Percentiles rank a stretch among this genome's conserved stretches.
Conservation (phyloP, 208 protist genomes). For the Trypanosoma theileri region DNA sequence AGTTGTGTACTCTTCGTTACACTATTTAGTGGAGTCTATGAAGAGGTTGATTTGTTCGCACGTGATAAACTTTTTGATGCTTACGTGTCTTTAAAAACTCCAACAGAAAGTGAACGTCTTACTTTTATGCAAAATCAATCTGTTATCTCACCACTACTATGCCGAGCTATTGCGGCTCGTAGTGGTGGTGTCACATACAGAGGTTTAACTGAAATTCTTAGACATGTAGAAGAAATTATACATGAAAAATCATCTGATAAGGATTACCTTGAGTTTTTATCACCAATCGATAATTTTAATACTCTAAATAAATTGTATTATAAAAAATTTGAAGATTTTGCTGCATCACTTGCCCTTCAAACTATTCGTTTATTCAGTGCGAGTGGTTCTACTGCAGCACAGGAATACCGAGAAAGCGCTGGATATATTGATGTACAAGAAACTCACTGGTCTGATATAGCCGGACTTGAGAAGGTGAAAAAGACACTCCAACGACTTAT, state of each 20-base stretch:
- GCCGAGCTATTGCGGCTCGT: conserved; percentile 47
- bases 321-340: conserved; percentile 4
- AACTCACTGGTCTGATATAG: conserved; percentile 77
- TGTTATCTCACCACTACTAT: conserved; percentile 14
- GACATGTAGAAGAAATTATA: conserved; percentile 17
- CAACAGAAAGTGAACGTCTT: conserved; percentile 48
- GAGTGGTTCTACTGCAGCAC: conserved; percentile 47
- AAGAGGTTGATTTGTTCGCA: conserved; percentile 46
- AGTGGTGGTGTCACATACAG: conserved; percentile 71
- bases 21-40: conserved; percentile 47
- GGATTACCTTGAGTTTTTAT: not conserved
- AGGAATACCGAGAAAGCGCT: conserved; percentile 45
- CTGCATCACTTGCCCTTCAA: conserved; percentile 29
- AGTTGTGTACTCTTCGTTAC: conserved; percentile 36
- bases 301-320: not conserved
- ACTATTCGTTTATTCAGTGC: conserved; percentile 42
- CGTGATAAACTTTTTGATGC: conserved; percentile 50
- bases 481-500: conserved; percentile 46
- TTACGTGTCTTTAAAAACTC: conserved; percentile 46
- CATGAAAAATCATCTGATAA: conserved; percentile 6
- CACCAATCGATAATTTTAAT: not conserved
- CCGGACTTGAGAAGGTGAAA: conserved; percentile 67
- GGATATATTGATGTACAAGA: conserved; percentile 78
- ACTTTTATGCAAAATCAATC: conserved; percentile 36
- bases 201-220: conserved; percentile 46